Base-by-base conservation (phyloP, 2,329 filamentous ascomycete species). In the Paracamarosporium sp. region DNA sequence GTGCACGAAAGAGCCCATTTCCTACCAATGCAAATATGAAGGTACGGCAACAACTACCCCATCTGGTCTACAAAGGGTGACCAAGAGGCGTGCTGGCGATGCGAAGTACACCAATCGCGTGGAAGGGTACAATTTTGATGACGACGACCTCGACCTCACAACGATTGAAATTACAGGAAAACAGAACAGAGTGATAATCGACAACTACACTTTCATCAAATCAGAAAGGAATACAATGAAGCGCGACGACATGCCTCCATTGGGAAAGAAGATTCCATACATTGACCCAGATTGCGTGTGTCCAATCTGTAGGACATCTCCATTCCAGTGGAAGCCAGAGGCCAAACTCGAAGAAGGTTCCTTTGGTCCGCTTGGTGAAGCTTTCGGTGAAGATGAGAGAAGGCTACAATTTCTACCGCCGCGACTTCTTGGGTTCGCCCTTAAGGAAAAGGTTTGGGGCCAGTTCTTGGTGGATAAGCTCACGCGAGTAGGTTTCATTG, bases 141-240 rank as follows among this genome's bases (percentile, higher is more conserved):
- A 55, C n/a, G 53, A 48, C 15, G 53, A 55, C 5, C 30, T 55
- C 17, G 47, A 55, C 27, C 24, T 58, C 4, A 58, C 24, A 3
- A 43, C 33, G 17, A 50, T 53, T 5, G 55, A 54, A 17, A 50
- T 58, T 2, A 30, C 20, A 6, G 50, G 45, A 8, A 50, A 43
- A 13, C 51, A 58, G 36, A 50, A 48, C 22, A 50, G 41, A n/a
- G 55, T 58, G 0, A 58, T 58, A n/a, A 44, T 58, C 15, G 55
- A 58, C 28, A 58, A 58, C 36, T 58, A 28, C 11, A 40, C 55
- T 2, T 58, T 58, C 28, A 35, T 54, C 22, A 47, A 44, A 22
- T 58, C 55, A 6, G 44, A 54, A 28, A 46, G 52, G 25, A 58
- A 58, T n/a, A 7, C 38, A 2, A 53, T 58, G 50, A 58, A 48